Conservation (phyloP, 1,284 basidiomycete genomes). For the Apiotrichum domesticum region DNA sequence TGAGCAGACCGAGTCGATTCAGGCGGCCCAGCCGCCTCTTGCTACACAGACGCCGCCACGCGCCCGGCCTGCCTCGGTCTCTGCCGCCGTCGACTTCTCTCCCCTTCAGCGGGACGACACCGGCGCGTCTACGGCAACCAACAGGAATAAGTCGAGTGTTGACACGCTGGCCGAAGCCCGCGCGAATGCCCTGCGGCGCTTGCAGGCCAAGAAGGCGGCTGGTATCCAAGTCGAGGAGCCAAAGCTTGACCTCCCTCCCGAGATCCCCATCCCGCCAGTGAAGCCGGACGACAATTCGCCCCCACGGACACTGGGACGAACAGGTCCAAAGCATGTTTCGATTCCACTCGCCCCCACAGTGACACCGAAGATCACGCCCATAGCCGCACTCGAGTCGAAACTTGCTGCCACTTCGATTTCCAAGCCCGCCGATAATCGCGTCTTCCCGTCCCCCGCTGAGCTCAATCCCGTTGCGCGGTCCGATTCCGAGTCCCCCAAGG, state of each 20-base stretch:
- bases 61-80: neutral
- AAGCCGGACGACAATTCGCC: neutral
- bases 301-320: neutral
- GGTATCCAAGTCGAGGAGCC: slow-evolving; percentile 9
- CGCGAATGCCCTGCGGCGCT: slow-evolving; percentile 37
- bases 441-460: neutral
- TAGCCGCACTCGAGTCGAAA: neutral
- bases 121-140: slow-evolving; percentile 17
- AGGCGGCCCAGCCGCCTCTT: neutral
- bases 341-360: neutral
- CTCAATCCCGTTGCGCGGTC: neutral
- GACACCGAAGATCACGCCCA: neutral
- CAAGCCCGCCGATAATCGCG: neutral
- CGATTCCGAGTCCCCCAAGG: too few relatives aligned
- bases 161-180: slow-evolving; percentile 40
- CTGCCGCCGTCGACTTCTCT: neutral
- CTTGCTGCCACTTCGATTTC: neutral
- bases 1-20: neutral
- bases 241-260: slow-evolving; percentile 11
- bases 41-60: slow-evolving; percentile 4
- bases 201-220: slow-evolving; percentile 35
- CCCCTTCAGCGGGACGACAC: slow-evolving; percentile 22
- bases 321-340: neutral
- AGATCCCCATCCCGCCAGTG: slow-evolving; percentile 2
- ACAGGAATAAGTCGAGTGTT: slow-evolving; percentile 22